Evolutionary conservation across 2,329 filamentous ascomycete species (phyloP).

Genomic region (Orbilia quercus): DNA sequence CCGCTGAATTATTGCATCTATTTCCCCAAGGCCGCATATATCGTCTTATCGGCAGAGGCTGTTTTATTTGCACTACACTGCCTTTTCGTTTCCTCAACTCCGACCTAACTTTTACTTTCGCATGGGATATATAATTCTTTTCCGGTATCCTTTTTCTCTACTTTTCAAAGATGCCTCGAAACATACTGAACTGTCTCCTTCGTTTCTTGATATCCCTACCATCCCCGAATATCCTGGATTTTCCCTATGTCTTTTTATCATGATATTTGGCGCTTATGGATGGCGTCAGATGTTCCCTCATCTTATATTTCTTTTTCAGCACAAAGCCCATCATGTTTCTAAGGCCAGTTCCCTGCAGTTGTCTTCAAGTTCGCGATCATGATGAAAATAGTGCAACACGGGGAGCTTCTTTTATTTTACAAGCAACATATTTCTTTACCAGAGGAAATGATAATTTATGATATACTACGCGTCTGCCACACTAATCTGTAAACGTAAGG

Average conservation of each 20-base stretch:
- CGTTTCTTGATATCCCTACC: slow-evolving; percentile 2
- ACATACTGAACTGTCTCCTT: slow-evolving; percentile 23
- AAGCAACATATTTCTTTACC: too few relatives aligned
- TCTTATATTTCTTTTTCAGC: slow-evolving; percentile 1
- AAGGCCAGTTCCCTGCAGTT: not conserved
- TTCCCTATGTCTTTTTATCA: slow-evolving; percentile 21
- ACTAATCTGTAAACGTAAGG: too few relatives aligned
- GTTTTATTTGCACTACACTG: too few relatives aligned
- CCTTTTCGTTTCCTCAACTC: not conserved
- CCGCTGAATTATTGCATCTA: slow-evolving; percentile 24
- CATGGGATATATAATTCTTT: slow-evolving; percentile 52
- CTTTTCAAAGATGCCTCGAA: slow-evolving; percentile 10
- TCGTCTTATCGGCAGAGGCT: slow-evolving; percentile 1
- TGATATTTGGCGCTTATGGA: slow-evolving; percentile 6
- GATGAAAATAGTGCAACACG: too few relatives aligned
- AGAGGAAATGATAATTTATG: too few relatives aligned
- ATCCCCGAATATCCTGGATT: slow-evolving; percentile 40
- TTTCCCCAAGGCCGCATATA: not conserved
- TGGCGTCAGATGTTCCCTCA: slow-evolving; percentile 10
- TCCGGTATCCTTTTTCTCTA: slow-evolving; percentile 10
- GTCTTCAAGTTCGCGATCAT: too few relatives aligned
- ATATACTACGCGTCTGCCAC: too few relatives aligned
- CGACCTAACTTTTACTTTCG: slow-evolving; percentile 59
- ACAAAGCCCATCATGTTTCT: not conserved
- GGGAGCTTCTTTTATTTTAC: too few relatives aligned